phyloP scores from a whole-genome alignment of 805 yeast genomes.

The Yarrowia deformans region DNA sequence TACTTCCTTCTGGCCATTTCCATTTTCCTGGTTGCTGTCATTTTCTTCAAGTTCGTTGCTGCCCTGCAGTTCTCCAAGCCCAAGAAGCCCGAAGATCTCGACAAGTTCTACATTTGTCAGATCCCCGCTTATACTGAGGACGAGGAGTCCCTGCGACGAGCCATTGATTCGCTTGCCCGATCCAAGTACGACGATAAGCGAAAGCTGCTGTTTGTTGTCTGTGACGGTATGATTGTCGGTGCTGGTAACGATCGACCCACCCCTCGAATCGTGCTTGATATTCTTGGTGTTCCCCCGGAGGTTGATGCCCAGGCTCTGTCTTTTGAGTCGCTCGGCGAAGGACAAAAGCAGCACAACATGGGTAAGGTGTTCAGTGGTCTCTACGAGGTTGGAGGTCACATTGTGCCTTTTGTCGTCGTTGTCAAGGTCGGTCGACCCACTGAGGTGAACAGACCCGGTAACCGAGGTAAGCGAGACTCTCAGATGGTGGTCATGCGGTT shows the following conservation, averaged over 20 bases:
- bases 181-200: slow-evolving; percentile 66
- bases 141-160: slow-evolving; percentile 61
- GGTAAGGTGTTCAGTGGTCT: slow-evolving; percentile 68
- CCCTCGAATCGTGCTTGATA: slow-evolving; percentile 63
- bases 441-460: slow-evolving; percentile 65
- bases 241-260: slow-evolving; percentile 66
- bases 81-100: slow-evolving; percentile 52
- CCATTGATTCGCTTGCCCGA: slow-evolving; percentile 65
- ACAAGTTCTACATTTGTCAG: slow-evolving; percentile 54
- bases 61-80: slow-evolving; percentile 53
- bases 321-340: slow-evolving; percentile 67
- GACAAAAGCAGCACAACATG: slow-evolving; percentile 67
- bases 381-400: slow-evolving; percentile 63
- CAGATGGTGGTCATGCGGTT: slow-evolving; percentile 67
- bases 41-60: slow-evolving; percentile 52
- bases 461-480: slow-evolving; percentile 71
- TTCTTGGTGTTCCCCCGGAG: slow-evolving; percentile 60
- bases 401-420: slow-evolving; percentile 62
- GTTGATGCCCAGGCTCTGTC: slow-evolving; percentile 62
- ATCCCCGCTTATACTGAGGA: slow-evolving; percentile 71
- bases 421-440: slow-evolving; percentile 69
- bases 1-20: slow-evolving; percentile 54
- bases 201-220: slow-evolving; percentile 61
- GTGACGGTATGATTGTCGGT: slow-evolving; percentile 70
- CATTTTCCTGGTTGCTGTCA: slow-evolving; percentile 51